Evolutionary conservation across 1,139 yeast species (phyloP), one percentile per base, ranked within the genome.

Genomic region (Nadsonia starkeyi-henricii): DNA sequence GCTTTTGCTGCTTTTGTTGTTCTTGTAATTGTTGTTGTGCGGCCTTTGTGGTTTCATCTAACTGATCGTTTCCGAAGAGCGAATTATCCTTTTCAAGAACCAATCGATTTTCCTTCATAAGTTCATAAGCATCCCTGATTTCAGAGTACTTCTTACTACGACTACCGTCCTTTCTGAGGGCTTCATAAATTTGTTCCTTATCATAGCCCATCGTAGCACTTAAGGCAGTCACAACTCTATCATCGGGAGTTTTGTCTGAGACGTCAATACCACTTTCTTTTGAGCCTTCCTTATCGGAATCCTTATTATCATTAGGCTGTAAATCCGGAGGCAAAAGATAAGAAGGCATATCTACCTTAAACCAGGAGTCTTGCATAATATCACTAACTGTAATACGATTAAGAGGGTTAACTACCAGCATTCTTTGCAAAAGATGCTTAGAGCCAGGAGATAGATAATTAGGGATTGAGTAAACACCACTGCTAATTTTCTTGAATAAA

Each of bases 361-460:
- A 91, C 99, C 99, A 91, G 54, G 85, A 91, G 62, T 91, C 96
- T 60, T 89, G 86, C 83, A 89, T 82, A 48, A 91, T 85, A 62
- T 86, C 96, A 59, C 82, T 89, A 48, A 91, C 88, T 18, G 97
- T 89, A 52, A 93, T 91, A 70, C 99, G 79, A 64, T 89, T 86
- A 63, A 91, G 73, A 33, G 99, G 98, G 62, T 91, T 89, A 33
- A 93, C 99, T 53, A 91, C 96, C 56, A 91, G 75, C 98, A 91
- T 93, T 61, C 86, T 77, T 41, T 94, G 85, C 55, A 91, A 75
- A 57, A 91, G 68, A 60, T 81, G 79, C 59, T 86, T 83, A 3
- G 98, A 96, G 1, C 96, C 97, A 0, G 81, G 71, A 43, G 95
- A 82, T 56, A 91, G 71, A 62, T 84, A 88, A 58, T 84, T 85